Evolutionary conservation across 345 rosid genomes (phyloP).

Genomic region (Dipteronia dyeriana): DNA sequence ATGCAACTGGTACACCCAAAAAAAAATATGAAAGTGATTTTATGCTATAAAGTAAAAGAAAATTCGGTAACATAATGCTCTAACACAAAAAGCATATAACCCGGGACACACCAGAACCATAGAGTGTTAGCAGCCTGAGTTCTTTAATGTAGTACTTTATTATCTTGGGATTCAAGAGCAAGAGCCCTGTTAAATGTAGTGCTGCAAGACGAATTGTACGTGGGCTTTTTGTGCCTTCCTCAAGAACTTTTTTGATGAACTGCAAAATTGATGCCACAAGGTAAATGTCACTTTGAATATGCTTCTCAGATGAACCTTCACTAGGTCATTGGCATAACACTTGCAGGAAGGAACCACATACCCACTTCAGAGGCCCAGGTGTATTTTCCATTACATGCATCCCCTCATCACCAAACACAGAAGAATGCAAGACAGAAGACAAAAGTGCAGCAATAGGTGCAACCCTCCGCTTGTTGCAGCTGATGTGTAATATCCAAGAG

Average conservation of each 20-base stretch:
- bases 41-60: background rate
- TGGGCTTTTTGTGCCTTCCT: constrained; percentile 94
- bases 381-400: constrained; percentile 64
- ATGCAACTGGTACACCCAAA: constrained; percentile 59
- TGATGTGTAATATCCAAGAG: constrained; percentile 87
- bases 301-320: background rate
- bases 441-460: constrained; percentile 90
- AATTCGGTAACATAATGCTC: background rate
- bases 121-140: constrained; percentile 78
- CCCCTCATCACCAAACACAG: constrained; percentile 58
- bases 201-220: constrained; percentile 97
- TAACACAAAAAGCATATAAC: constrained; percentile 6
- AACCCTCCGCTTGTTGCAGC: constrained; percentile 88
- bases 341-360: constrained; percentile 36
- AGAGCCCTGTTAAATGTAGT: constrained; percentile 89
- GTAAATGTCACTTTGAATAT: background rate
- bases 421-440: constrained; percentile 79
- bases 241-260: constrained; percentile 81
- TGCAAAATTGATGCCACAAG: constrained; percentile 31
- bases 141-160: constrained; percentile 80
- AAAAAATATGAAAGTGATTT: constrained; percentile 2
- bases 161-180: constrained; percentile 68
- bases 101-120: constrained; percentile 78
- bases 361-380: constrained; percentile 93
- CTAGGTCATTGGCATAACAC: background rate